Evolutionary conservation across 208 protist species (phyloP).

Genomic region (Jaenimonas drosophilae): DNA sequence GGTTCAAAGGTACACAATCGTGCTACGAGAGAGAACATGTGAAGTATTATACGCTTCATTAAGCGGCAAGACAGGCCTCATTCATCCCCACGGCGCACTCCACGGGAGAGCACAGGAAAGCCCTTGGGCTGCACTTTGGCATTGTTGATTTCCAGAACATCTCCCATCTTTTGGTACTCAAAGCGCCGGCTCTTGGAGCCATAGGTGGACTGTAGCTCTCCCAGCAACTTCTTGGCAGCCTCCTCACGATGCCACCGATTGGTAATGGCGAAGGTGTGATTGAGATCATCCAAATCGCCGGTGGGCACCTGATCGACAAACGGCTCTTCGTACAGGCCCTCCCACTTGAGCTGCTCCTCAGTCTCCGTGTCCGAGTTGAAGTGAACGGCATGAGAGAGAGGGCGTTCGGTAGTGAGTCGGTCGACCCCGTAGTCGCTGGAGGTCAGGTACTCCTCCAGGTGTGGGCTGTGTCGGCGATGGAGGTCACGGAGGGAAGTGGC

Average conservation of each 20-base stretch:
- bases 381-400: conserved; percentile 64
- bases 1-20: not conserved
- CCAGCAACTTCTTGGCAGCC: conserved; percentile 80
- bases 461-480: conserved; percentile 45
- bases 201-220: conserved; percentile 72
- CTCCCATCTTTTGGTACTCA: conserved; percentile 87
- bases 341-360: conserved; percentile 80
- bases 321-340: conserved; percentile 82
- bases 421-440: conserved; percentile 51
- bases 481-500: conserved; percentile 22
- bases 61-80: no score
- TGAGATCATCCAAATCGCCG: conserved; percentile 70
- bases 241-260: conserved; percentile 89
- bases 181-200: conserved; percentile 73
- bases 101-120: conserved; percentile 71
- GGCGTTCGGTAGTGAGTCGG: conserved; percentile 70
- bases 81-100: conserved; percentile 27
- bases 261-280: conserved; percentile 67
- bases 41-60: conserved; percentile 1
- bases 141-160: conserved; percentile 89
- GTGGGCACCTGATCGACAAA: conserved; percentile 79
- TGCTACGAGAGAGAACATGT: not conserved
- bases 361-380: conserved; percentile 86
- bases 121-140: conserved; percentile 82
- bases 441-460: conserved; percentile 83